Base-by-base conservation (phyloP, 352 stramenopile genomes). In the Pythium guiyangense region DNA sequence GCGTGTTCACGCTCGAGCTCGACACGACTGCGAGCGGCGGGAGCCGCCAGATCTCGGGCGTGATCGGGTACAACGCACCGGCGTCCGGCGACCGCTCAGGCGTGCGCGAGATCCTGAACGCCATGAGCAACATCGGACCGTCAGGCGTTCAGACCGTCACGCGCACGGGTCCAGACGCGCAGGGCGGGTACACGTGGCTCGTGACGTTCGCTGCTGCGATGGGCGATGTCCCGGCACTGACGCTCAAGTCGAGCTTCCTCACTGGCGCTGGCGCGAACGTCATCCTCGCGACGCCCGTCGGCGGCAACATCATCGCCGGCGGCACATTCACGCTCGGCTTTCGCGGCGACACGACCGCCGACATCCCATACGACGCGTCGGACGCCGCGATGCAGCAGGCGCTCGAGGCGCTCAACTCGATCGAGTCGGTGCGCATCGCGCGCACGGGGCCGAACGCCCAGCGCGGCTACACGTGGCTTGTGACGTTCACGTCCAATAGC, bases 281-380 rank as follows among this genome's bases (percentile, higher is more conserved):
- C 12, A 64, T 80, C 49, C 51, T 92, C n/a, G 75, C 57, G n/a
- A 91, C 82, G 1, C 62, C 69, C 2, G 71, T 59, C 12, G 68
- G 81, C 40, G 82, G 74, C 26, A 92, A 92, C 47, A 60, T 86
- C 11, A 90, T 94, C 29, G 20, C 65, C 12, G 84, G 75, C 4
- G 95, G 95, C 4, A 91, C 84, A 37, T 99, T 98, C 70, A 97
- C 80, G 37, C 74, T 99, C 3, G 73, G 62, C 6, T 98, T 98
- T 35, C 76, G 83, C 25, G 92, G 88, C 15, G 84, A 91, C 39
- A 91, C 81, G 39, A 97, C 95, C 0, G 73, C 75, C 15, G 88
- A 93, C 49, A 93, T 98, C 52, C 53, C 79, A 8, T 82, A 70
- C 47, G 80, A 97, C 59, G 88, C 88, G 9, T 85, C 80, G 1